Evolutionary conservation across 1,284 basidiomycete genomes (phyloP), one percentile per base, ranked within the genome.

Genomic region (Caloboletus firmus): DNA sequence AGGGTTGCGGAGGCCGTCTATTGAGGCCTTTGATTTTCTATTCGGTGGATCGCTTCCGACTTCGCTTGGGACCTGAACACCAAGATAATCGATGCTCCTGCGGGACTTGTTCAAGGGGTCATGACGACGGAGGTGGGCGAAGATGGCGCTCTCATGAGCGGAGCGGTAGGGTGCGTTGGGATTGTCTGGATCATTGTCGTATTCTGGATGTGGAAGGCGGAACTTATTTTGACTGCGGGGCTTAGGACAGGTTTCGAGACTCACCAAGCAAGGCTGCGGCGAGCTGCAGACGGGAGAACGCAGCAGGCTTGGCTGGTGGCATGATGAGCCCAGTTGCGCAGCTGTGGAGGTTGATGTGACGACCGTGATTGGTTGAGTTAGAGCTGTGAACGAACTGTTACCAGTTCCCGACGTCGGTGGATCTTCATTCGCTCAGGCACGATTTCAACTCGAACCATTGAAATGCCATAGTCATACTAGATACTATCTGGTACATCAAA

Each of bases 71-170:
- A 87, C 73, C 26, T 81, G 72, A 5, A 89, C 82, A 8, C 83
- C 81, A n/a, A 89, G 78, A 65, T 84, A 85, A 69, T 89, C 85
- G 32, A 75, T 65, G 60, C 78, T 85, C 63, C 74, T 79, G 37
- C 81, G 79, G 34, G 76, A 67, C 54, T 64, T 68, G 53, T 43
- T 55, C 50, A 67, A 42, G 41, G 66, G 70, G 57, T 64, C 39
- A 32, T 62, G 51, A 45, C 82, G 79, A 22, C 87, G 82, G 44
- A 90, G 73, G 64, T 86, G 86, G 20, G 85, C 77, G 62, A 92
- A 92, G 56, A 92, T 88, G 45, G 90, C 89, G 60, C 89, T 91
- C 56, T 92, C 88, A 42, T 91, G 81, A 3, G 89, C 89, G 52
- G 81, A 87, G 52, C 79, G 80, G 58, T 74, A 71, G 11, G 82